Evolutionary conservation across 306 rosid genomes (phyloP).

Genomic region (Nissolia schottii): DNA sequence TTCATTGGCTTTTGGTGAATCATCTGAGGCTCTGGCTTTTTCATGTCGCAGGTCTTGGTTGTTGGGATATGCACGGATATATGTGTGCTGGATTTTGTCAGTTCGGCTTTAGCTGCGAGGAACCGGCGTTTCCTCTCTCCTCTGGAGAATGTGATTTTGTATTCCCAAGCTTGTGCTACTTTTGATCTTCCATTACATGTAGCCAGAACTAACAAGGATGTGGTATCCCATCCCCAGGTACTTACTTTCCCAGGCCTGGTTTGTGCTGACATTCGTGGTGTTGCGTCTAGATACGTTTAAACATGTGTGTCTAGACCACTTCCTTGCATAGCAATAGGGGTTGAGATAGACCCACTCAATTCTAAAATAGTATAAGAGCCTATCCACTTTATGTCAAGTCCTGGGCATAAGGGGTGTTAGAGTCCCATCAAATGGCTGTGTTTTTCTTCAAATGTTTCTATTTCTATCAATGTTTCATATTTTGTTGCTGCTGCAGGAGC

Average conservation of each 20-base stretch:
- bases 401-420: too few species aligned
- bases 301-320: neutral
- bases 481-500: constrained; percentile 38
- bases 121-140: constrained; percentile 66
- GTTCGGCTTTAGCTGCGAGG: constrained; percentile 64
- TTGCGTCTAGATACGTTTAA: neutral
- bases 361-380: too few species aligned
- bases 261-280: neutral
- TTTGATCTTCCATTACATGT: constrained; percentile 65
- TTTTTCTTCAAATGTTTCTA: neutral
- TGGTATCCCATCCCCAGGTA: constrained; percentile 88
- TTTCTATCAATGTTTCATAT: neutral
- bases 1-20: neutral
- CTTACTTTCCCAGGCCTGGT: neutral
- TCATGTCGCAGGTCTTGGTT: constrained; percentile 59
- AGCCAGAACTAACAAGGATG: constrained; percentile 54
- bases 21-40: constrained; percentile 15
- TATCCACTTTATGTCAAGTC: too few species aligned
- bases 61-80: constrained; percentile 87
- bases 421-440: neutral
- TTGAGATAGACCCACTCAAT: too few species aligned
- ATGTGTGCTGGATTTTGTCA: constrained; percentile 84
- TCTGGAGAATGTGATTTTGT: constrained; percentile 74
- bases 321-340: neutral
- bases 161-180: constrained; percentile 81